Base-by-base conservation (phyloP, 208 protist genomes). In the Acanthamoeba royreba region DNA sequence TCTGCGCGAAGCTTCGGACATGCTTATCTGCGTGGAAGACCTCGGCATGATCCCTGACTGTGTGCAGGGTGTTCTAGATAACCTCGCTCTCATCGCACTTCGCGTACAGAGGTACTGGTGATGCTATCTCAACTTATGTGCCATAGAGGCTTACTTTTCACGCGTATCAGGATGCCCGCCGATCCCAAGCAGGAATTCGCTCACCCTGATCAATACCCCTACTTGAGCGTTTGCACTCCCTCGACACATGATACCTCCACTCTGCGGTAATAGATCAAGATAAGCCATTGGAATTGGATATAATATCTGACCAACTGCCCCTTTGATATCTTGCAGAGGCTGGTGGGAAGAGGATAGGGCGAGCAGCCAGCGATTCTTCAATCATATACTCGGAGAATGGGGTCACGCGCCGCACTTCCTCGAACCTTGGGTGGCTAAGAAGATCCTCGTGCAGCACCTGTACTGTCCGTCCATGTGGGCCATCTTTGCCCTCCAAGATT, bases 11-110 rank as follows among this genome's bases (percentile, higher is more conserved):
- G 87, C 87, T 40, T 92, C 87, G 25, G 83, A 96, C 33, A 98
- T 98, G 97, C 90, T 98, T 35, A 94, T 98, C 49, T 97, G 96
- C 95, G 97, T 97, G 40, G 97, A 98, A 66, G 97, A 98, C 93
- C 92, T 98, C 4, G 97, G 97, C 58, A 94, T 97, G 89, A 74
- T 98, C 15, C 94, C 96, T 47, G 91, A 94, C 42, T 96, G 95
- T 83, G 95, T 98, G 31, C 92, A 94, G 31, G 45, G 66, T 38
- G 92, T 97, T 0, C 94, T 98, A 19, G 77, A 94, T 0, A 47
- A 97, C 25, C 79, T 97, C 4, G 92, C 93, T 83, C 95, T 98
- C 33, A 88, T 98, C 4, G 95, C 96, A 49, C 88, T 98, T 15
- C 89, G 97, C 52, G 95, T 98, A 72, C 97, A 98, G 93, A 3